Base-by-base conservation (phyloP, 2,329 filamentous ascomycete genomes). In the Nigrospora sphaerica region DNA sequence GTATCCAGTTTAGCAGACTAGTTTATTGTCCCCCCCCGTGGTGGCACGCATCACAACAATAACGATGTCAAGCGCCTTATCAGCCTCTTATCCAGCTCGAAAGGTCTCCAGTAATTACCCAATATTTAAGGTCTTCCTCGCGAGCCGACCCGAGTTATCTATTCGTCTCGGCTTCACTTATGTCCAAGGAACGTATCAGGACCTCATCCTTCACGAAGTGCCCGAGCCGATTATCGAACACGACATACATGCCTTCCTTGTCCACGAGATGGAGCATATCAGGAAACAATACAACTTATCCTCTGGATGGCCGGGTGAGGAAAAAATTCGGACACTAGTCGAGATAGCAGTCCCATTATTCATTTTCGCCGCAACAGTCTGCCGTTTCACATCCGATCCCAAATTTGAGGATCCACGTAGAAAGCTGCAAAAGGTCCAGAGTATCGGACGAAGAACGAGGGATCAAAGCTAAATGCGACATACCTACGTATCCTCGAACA, bases 141-240 rank as follows among this genome's bases (percentile, higher is more conserved):
- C 70, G 0, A 73, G 69, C 37, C 57, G 70, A 12, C 70, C 70
- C 0, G 65, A 73, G 23, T 44, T 68, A 1, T 60, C 62, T 0
- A 59, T 72, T 18, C 62, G 64, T 0, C 52, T 66, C 11, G 62
- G 65, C 0, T 72, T 75, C 35, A 45, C 45, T 0, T 10, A 52
- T 1, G 54, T 67, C 6, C 13, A 52, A 3, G 58, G 56, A n/a
- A n/a, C n/a, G 1, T 62, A 58, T 46, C 54, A 63, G 41, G 53
- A 60, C 37, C 32, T 71, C 2, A 44, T 59, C 2, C 62, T 74
- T 4, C 66, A 73, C 17, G 51, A 70, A 7, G 60, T 71, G 17
- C 47, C 57, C 0, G 14, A 51, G n/a, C n/a, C n/a, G n/a, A n/a
- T n/a, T n/a, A n/a, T n/a, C n/a, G n/a, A n/a, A n/a, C n/a, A n/a